Conservation (phyloP, 345 rosid species). For the Linum usitatissimum region DNA sequence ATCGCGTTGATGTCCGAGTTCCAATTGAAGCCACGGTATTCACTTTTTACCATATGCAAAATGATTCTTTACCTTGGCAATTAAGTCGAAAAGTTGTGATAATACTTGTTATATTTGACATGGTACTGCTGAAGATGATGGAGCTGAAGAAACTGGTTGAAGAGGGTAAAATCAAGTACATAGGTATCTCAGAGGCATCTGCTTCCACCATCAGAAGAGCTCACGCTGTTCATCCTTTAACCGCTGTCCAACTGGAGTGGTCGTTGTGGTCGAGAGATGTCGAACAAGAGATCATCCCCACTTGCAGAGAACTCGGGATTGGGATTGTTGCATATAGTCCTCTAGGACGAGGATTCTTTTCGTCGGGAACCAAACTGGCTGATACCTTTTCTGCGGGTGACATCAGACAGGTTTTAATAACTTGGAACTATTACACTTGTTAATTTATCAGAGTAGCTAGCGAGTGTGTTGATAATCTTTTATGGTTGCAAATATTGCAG, state of each 20-base stretch:
- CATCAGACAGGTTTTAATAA: not conserved
- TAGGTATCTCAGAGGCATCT: constrained; percentile 67
- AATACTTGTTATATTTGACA: too few species aligned
- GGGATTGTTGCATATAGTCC: constrained; percentile 9
- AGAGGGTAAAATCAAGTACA: constrained; percentile 66
- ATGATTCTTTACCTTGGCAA: too few species aligned
- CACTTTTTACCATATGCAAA: too few species aligned
- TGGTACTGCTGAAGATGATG: constrained; percentile 24
- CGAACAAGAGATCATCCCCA: constrained; percentile 39
- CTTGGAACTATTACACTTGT: not conserved
- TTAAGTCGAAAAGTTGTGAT: too few species aligned
- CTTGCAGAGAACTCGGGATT: constrained; percentile 3
- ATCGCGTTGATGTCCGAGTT: constrained; percentile 38
- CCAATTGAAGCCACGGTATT: constrained; percentile 63
- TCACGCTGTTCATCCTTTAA: constrained; percentile 66
- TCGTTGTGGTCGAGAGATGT: constrained; percentile 74
- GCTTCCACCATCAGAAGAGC: constrained; percentile 76
- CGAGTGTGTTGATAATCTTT: not conserved
- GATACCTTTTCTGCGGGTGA: not conserved
- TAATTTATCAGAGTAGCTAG: not conserved
- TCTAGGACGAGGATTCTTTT: constrained; percentile 6
- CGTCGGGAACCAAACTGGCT: not conserved
- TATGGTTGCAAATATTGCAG: not conserved
- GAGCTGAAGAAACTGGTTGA: constrained; percentile 61
- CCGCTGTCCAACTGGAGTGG: constrained; percentile 69